These are phyloP conservation scores for Pseudogymnoascus sp. DNA, from an alignment of 2,329 filamentous ascomycete genomes.

Conservation along the genomic window DNA sequence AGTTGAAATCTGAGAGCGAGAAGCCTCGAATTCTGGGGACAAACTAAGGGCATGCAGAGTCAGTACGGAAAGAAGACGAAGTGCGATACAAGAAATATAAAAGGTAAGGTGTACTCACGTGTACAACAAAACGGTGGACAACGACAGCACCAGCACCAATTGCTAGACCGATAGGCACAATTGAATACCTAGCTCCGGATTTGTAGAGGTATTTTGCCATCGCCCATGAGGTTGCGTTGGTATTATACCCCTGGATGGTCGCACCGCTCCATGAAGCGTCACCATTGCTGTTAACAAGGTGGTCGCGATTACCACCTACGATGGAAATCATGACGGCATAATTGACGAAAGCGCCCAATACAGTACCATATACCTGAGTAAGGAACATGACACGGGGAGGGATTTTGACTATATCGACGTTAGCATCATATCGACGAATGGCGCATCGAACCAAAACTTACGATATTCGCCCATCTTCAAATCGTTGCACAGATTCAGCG, in stretches of 20 bases:
- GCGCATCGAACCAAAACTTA: constrained; percentile 24
- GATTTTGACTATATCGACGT: constrained; percentile 40
- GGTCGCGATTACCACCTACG: constrained; percentile 35
- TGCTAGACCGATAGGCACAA: constrained; percentile 44
- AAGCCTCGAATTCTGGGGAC: constrained; percentile 40
- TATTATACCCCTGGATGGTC: constrained; percentile 40
- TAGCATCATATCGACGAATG: constrained; percentile 14
- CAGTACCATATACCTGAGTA: constrained; percentile 37
- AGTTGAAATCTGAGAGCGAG: constrained; percentile 39
- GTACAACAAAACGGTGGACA: constrained; percentile 37
- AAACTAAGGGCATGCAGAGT: constrained; percentile 30
- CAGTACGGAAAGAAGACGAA: background rate
- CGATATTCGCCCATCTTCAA: constrained; percentile 54
- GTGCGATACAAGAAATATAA: background rate
- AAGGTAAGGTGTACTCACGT: constrained; percentile 28
- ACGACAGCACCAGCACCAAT: constrained; percentile 40
- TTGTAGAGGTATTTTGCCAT: constrained; percentile 48
- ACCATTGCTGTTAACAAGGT: constrained; percentile 36
- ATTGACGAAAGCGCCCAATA: constrained; percentile 39
- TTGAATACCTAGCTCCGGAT: constrained; percentile 34
- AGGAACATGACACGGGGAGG: constrained; percentile 37
- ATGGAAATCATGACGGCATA: constrained; percentile 41
- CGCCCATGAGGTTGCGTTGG: constrained; percentile 38
- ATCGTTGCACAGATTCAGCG: constrained; percentile 44
- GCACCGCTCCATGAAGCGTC: constrained; percentile 43